Conservation (phyloP, 108 stramenopile species). For the Thalassiosira profunda region DNA sequence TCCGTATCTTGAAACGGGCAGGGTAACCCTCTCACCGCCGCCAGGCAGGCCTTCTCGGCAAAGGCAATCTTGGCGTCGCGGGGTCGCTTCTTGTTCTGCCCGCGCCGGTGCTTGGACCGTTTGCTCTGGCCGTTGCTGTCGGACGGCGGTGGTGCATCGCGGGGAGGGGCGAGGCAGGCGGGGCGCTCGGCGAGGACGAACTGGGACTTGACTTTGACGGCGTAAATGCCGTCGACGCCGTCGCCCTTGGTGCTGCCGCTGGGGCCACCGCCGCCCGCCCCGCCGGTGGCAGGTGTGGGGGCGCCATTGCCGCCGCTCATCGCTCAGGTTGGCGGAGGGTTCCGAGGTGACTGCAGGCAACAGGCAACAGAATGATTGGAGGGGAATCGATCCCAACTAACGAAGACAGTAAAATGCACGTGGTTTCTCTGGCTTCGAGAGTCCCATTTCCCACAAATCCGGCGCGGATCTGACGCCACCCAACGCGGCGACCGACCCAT, state of each 20-base stretch:
- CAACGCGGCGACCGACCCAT: too few relatives aligned
- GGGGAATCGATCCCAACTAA: too few relatives aligned
- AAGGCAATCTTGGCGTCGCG: conserved; percentile 58
- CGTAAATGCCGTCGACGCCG: conserved; percentile 11
- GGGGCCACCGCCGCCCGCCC: neutral
- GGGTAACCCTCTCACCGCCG: conserved; percentile 52
- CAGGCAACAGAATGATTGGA: too few relatives aligned
- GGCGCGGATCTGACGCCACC: too few relatives aligned
- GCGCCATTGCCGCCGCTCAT: conserved; percentile 15
- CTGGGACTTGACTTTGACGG: conserved; percentile 61
- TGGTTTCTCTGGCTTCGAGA: too few relatives aligned
- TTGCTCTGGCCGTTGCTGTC: neutral
- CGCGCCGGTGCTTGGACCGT: conserved; percentile 37
- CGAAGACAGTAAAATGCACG: too few relatives aligned
- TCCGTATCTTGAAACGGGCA: conserved; percentile 55
- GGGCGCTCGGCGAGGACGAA: conserved; percentile 46
- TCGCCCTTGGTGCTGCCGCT: conserved; percentile 11
- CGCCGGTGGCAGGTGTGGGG: neutral
- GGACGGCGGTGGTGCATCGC: neutral
- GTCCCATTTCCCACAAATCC: too few relatives aligned
- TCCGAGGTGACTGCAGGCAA: too few relatives aligned
- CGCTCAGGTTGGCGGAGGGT: too few relatives aligned
- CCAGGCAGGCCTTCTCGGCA: conserved; percentile 66
- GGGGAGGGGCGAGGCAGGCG: conserved; percentile 27
- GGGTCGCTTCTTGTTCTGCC: conserved; percentile 82